Conservation (phyloP, 106 monocot genomes). For the Dendrobium officinale region DNA sequence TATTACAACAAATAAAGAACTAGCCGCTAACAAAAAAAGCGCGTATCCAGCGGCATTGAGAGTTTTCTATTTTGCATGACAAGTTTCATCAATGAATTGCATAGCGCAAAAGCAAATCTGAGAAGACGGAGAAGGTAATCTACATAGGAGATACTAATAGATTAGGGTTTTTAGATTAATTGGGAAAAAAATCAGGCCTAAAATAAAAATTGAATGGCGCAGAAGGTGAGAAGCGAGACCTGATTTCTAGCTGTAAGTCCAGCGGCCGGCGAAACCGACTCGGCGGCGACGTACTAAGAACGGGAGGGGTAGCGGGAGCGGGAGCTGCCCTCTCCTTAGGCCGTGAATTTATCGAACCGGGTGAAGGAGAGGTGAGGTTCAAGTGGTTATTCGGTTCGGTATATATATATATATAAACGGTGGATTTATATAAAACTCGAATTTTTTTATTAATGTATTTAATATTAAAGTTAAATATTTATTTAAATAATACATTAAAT, state of each 20-base stretch:
- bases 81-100: neutral
- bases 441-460: too few relatives aligned
- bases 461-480: too few relatives aligned
- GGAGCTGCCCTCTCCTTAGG: neutral
- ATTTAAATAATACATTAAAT: too few relatives aligned
- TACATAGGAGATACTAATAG: neutral
- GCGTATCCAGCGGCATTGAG: neutral
- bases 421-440: too few relatives aligned
- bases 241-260: neutral
- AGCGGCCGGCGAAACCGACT: neutral
- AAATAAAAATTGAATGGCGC: neutral
- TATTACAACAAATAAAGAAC: neutral
- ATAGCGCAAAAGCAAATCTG: neutral
- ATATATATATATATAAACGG: too few relatives aligned
- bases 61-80: too few relatives aligned
- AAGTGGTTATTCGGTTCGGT: too few relatives aligned
- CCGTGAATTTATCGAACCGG: neutral
- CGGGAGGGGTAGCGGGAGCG: neutral
- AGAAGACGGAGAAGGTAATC: neutral
- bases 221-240: neutral
- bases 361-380: too few relatives aligned
- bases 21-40: neutral
- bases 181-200: neutral
- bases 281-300: neutral
- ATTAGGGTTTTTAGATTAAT: slow-evolving; percentile 1